Evolutionary conservation across 176 grass and related monocot species (phyloP), one percentile per base, ranked within the genome.

Genomic region (Panicum miliaceum): DNA sequence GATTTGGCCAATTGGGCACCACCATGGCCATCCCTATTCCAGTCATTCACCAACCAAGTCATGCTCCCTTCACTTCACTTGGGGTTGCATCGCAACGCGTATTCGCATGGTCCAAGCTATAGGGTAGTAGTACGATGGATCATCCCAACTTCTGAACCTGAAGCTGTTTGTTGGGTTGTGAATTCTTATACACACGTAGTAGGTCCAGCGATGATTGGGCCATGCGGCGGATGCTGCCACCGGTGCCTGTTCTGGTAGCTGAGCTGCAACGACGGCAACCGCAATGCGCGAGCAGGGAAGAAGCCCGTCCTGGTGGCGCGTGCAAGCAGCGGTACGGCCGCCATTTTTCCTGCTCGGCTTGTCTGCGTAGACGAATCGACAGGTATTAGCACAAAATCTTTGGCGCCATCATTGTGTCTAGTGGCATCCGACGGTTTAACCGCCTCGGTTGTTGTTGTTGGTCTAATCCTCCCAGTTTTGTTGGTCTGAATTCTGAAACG

Each of bases 161-260:
- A 37, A 20, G 16, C 18, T 54, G 4, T 71, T 83, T 32, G 29
- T 32, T 32, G 29, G 1, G 29, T 32, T 32, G 29, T 32, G 40
- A 7, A 41, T 7, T 15, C 46, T 5, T 65, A 11, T 40, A 53
- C 23, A 47, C 19, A 46, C 3, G 2, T 14, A 46, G 79, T 64
- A 84, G 81, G 48, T 41, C 69, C 51, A 76, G 22, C 56, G 75
- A 85, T 89, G 69, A 89, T 81, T 81, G 41, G 35, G 70, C 61
- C 66, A 38, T 32, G 51, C 50, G 50, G 50, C 68, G 68, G 37
- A 89, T 83, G 54, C 86, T 46, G 56, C 45, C 80, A 53, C 15
- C n/a, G 64, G 12, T 63, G 82, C 71, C 64, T 71, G 54, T 71
- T 76, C 11, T 25, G 78, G 88, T 86, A 45, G 83, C 76, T 78